Evolutionary conservation across 2,329 filamentous ascomycete species (phyloP), one percentile per base, ranked within the genome.

Genomic region (Pseudopyricularia javanii): DNA sequence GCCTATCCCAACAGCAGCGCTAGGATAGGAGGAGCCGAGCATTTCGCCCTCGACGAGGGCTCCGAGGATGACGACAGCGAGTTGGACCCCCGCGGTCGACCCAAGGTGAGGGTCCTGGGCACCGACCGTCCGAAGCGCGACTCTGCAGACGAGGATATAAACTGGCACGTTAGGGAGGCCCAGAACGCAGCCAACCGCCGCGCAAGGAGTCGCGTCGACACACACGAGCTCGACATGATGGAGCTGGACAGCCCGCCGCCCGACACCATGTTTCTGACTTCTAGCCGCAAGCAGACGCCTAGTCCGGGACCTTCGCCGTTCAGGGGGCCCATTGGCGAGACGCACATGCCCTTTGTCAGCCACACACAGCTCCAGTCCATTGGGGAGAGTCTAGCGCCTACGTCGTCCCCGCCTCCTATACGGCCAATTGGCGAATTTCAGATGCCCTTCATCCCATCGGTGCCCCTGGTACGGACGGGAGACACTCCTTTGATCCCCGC

Each of bases 161-260:
- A 79, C 54, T 91, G 86, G 83, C 88, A 89, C 63, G 75, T 93
- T 62, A 79, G 83, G 60, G 84, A 89, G 60, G 87, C 93, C 85
- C 85, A 88, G 59, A 30, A 51, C 37, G 50, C 50, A 15, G 50
- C 37, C 24, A 40, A 47, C 8, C 50, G 50, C 28, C 35, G 50
- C 8, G 50, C 35, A 22, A 47, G 37, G 37, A 51, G 35, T 34
- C 59, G 59, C 51, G 47, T 28, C 20, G 35, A 9, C 51, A 64
- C 61, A 12, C 51, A 61, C 32, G 64, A 65, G 9, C 59, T 64
- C 32, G 63, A 67, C 56, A 60, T 59, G 34, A 65, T 67, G 61
- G 64, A 61, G 57, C 63, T 68, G 2, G 66, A 68, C 22, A 62
- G 63, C 53, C 68, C 63, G 48, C 65, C 63, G 8, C 61, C 56